A percentile compares a stretch with the other conserved stretches of the same genome.
These are phyloP conservation scores for Thalia dealbata DNA, from an alignment of 176 grass and related monocot species.

Conservation along the genomic window DNA sequence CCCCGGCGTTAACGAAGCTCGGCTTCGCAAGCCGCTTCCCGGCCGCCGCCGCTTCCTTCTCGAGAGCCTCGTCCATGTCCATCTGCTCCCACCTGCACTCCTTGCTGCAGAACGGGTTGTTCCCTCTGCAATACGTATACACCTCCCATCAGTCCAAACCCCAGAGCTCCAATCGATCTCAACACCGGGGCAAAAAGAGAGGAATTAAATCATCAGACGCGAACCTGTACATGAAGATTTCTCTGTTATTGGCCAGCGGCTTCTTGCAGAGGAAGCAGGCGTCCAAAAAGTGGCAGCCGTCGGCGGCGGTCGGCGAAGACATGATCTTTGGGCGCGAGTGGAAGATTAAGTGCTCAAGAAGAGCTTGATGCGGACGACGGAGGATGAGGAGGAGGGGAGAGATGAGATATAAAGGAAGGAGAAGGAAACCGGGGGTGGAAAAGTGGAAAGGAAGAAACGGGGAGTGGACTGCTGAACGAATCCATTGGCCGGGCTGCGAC, in stretches of 20 bases:
- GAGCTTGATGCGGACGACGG: no score
- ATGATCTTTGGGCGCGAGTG: neutral
- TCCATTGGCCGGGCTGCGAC: neutral
- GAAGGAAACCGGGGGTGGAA: conserved; percentile 1
- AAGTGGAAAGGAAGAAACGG: neutral
- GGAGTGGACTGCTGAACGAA: neutral
- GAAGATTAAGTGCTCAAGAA: neutral
- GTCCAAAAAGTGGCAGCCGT: conserved; percentile 38
- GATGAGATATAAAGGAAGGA: neutral
- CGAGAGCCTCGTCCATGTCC: conserved; percentile 67
- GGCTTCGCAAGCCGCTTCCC: neutral
- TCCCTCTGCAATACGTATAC: conserved; percentile 59
- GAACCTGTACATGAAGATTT: conserved; percentile 85
- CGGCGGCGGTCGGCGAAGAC: neutral
- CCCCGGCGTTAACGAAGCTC: neutral
- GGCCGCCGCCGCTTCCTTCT: neutral
- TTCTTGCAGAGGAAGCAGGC: conserved; percentile 74
- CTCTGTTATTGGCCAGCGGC: conserved; percentile 28
- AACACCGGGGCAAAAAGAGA: neutral
- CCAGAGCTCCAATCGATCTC: neutral
- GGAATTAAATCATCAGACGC: neutral
- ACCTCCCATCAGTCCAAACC: neutral
- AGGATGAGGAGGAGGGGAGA: neutral
- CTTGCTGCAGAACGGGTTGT: conserved; percentile 64
- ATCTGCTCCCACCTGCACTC: conserved; percentile 68